phyloP scores from a whole-genome alignment of 306 rosid genomes.

The Cyclanthera cordifolia region DNA sequence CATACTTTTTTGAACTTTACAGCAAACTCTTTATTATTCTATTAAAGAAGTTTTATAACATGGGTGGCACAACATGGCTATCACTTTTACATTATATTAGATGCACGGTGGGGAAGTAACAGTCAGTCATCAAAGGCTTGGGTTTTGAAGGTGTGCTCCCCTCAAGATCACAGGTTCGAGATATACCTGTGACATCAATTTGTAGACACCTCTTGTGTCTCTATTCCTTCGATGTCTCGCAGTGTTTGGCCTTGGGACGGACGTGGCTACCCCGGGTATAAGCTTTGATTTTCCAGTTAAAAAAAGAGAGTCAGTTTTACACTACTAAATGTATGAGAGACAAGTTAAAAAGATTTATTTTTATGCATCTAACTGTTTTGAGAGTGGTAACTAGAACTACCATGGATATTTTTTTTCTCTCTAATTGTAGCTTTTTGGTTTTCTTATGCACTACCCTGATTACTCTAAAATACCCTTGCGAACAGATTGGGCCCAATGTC shows the following conservation, averaged over 20 bases:
- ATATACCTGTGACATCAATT: no score
- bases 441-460: background rate
- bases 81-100: no score
- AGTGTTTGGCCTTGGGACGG: no score
- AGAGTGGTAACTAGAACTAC: background rate
- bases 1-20: background rate
- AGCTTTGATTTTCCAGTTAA: no score
- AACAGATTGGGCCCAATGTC: conserved; percentile 84
- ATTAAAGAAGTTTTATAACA: background rate
- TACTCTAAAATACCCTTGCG: background rate
- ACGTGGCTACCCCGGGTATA: no score
- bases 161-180: no score
- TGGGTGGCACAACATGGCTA: background rate
- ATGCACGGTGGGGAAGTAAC: no score
- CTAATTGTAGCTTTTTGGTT: background rate
- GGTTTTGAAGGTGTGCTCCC: no score
- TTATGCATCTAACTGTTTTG: background rate
- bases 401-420: background rate
- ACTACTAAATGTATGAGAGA: background rate
- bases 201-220: no score
- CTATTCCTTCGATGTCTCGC: no score
- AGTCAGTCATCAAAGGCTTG: no score
- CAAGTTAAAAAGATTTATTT: background rate
- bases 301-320: no score
- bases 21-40: background rate